These are phyloP conservation scores for Tetrapyrgos nigripes DNA, from an alignment of 1,284 basidiomycete species.

Conservation along the genomic window DNA sequence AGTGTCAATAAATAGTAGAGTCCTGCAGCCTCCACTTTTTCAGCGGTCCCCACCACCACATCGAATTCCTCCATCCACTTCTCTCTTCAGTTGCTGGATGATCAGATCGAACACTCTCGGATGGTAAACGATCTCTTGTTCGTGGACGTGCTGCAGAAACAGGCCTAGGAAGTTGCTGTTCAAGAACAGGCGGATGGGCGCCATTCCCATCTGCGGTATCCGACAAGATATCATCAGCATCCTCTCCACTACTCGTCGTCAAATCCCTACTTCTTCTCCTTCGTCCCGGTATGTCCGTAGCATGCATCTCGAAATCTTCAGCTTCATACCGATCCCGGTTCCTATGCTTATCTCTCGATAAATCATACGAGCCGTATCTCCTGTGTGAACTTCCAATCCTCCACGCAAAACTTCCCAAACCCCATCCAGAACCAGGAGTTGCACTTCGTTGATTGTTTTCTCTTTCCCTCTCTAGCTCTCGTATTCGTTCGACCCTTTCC, in stretches of 20 bases:
- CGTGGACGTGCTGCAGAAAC: not conserved
- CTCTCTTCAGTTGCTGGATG: not conserved
- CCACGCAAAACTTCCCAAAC: slow-evolving; percentile 73
- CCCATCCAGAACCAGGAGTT: slow-evolving; percentile 59
- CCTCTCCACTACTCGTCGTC: slow-evolving; percentile 8
- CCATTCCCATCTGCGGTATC: not conserved
- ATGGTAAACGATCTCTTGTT: slow-evolving; percentile 19
- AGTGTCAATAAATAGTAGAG: slow-evolving; percentile 72
- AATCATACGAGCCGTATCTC: slow-evolving; percentile 24
- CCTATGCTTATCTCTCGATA: slow-evolving; percentile 17
- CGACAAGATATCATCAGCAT: not conserved
- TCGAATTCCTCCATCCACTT: slow-evolving; percentile 41
- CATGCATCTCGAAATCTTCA: slow-evolving; percentile 7
- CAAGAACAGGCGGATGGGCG: not conserved
- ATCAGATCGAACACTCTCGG: not conserved
- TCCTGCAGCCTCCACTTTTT: slow-evolving; percentile 77
- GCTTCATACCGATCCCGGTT: no score
- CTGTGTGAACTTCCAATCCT: slow-evolving; percentile 40
- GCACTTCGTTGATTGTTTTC: not conserved
- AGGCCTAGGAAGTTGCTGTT: not conserved
- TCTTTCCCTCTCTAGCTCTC: slow-evolving; percentile 57
- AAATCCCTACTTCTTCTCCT: slow-evolving; percentile 10
- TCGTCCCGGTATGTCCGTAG: slow-evolving; percentile 12
- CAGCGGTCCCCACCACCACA: slow-evolving; percentile 84
- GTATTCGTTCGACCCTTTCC: slow-evolving; percentile 66